Evolutionary conservation across 2,329 filamentous ascomycete genomes (phyloP).

Genomic region (Seiridium unicorne): DNA sequence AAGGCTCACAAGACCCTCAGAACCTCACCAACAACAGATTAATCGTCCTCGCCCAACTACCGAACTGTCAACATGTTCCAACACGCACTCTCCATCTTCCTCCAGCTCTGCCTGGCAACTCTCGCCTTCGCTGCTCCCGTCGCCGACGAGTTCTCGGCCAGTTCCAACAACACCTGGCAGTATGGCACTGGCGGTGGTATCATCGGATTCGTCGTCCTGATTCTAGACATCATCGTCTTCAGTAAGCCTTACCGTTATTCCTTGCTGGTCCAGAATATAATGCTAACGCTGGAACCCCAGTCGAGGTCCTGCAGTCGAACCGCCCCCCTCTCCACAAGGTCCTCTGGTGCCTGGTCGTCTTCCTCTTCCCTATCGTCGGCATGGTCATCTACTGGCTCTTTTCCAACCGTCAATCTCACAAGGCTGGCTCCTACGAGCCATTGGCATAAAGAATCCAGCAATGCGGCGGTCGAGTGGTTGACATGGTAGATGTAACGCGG

Average conservation of each 20-base stretch:
- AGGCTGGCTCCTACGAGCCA: conserved; percentile 53
- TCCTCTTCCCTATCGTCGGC: conserved; percentile 62
- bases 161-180: conserved; percentile 46
- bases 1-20: background rate
- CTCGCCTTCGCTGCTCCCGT: conserved; percentile 49
- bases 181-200: conserved; percentile 62
- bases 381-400: conserved; percentile 64
- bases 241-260: conserved; percentile 41
- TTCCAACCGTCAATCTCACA: conserved; percentile 58
- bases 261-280: background rate
- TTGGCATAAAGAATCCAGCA: conserved; percentile 24
- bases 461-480: too few species aligned
- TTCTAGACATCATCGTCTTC: conserved; percentile 63
- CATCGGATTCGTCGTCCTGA: conserved; percentile 57
- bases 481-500: too few species aligned
- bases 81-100: conserved; percentile 38
- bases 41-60: background rate
- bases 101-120: conserved; percentile 52
- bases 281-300: conserved; percentile 32
- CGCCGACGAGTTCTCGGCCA: conserved; percentile 33
- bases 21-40: background rate
- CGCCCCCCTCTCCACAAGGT: conserved; percentile 57
- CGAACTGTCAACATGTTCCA: conserved; percentile 26
- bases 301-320: conserved; percentile 64
- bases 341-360: conserved; percentile 62